phyloP scores from a whole-genome alignment of 768 basidiomycete species.

The Pleurotus salmoneostramineus region DNA sequence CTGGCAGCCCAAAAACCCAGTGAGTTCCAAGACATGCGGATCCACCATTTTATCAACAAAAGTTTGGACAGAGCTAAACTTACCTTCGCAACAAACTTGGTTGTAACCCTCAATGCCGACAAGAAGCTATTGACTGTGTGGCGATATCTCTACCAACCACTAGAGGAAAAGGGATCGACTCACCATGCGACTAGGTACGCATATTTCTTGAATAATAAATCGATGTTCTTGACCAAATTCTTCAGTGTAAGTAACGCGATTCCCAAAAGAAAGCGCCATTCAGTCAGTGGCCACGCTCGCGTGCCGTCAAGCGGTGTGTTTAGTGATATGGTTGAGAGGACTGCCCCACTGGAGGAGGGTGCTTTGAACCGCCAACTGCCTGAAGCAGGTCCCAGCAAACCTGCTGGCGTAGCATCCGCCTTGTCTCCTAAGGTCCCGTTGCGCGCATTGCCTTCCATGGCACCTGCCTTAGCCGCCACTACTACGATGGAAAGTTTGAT shows the following conservation, averaged over 20 bases:
- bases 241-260: conserved; percentile 13
- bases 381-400: background rate
- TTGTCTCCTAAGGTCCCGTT: conserved; percentile 21
- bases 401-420: background rate
- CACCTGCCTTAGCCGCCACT: conserved; percentile 47
- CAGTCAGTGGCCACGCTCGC: background rate
- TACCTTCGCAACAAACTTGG: conserved; percentile 37
- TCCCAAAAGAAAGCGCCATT: conserved; percentile 3
- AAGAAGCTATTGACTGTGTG: conserved; percentile 57
- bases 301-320: conserved; percentile 20
- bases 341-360: background rate
- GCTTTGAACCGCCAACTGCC: background rate
- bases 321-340: conserved; percentile 21
- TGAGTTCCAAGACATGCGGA: background rate
- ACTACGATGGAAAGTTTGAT: conserved; percentile 41
- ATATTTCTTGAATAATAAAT: too few species aligned
- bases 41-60: background rate
- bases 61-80: background rate
- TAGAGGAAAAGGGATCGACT: conserved; percentile 36
- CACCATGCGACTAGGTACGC: conserved; percentile 39
- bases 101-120: conserved; percentile 58
- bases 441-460: conserved; percentile 47
- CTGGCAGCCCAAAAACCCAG: conserved; percentile 4
- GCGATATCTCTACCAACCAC: conserved; percentile 68
- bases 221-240: too few species aligned